Evolutionary conservation across 768 basidiomycete species (phyloP), one percentile per base, ranked within the genome.

Genomic region (Hortiboletus campestris): DNA sequence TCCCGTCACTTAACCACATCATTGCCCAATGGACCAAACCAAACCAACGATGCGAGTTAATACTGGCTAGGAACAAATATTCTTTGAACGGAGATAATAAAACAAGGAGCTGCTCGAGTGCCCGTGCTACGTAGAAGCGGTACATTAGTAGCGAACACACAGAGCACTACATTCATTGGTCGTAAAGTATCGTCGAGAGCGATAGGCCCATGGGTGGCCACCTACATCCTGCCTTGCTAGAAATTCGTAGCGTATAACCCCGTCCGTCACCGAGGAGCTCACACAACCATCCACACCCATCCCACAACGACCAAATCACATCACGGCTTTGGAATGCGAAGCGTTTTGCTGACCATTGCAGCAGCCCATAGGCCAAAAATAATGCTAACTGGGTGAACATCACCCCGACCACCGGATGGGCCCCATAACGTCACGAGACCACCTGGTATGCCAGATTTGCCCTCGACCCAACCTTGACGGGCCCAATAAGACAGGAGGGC

Each of bases 271-370:
- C 53, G 29, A 52, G 38, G 40, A 17, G n/a, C 32, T 14, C 40
- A 47, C 25, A 4, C 39, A 41, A 54, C 35, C 17, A 22, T 36
- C 41, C 53, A 40, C 46, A 34, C 28, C 36, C 11, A 28, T 34
- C 38, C 36, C 41, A 19, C 43, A 16, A 51, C 17, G 19, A 19
- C 51, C 28, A 31, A n/a, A 25, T 42, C 46, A 40, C 48, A 34
- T 80, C 72, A 91, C 44, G 82, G 63, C 74, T 94, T 94, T 13
- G 91, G 90, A 49, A 98, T 84, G 47, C 85, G 82, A 44, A 99
- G 77, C 16, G 97, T 98, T 76, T 98, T 98, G 80, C 92, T 95
- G 60, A 99, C 91, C 96, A 99, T 98, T 46, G 91, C 89, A 16
- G 94, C 88, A 10, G 90, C 96, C 95, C 94, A 98, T 13, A 78